Base-by-base conservation (phyloP, 2,329 filamentous ascomycete genomes). In the Fusarium redolens region DNA sequence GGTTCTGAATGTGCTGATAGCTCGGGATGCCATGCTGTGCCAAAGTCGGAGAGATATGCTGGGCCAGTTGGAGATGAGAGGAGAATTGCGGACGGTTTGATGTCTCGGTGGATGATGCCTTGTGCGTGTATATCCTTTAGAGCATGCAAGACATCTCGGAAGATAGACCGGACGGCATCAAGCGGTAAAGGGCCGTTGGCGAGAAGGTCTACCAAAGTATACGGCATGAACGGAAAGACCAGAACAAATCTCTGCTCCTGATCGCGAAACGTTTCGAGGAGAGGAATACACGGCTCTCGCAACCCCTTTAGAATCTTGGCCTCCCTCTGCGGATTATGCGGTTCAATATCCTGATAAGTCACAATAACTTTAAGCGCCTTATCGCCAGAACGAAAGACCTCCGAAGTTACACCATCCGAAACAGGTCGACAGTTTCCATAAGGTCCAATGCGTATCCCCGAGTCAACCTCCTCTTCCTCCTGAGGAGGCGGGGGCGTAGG, bases 41-140 rank as follows among this genome's bases (percentile, higher is more conserved):
- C 96, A 83, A 99, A 98, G 81, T 99, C 96, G 40, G 94, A 91
- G 5, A 99, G 86, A 75, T 91, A 93, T 7, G 93, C 93, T 8
- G 94, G 92, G 0, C 93, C 93, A 10, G 87, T 84, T 1, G 88
- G 84, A 0, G 91, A 90, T 45, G 87, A 84, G 50, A 97, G 87
- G 13, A 98, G 85, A 40, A 99, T 88, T 59, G 97, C 97, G 0
- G 94, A 95, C 1, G 96, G 96, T 79, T 99, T 99, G 79, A 99
- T 85, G 79, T 99, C 96, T 63, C 96, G 91, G 80, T 99, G 96
- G 61, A 99, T 92, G 65, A 99, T 95, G 12, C 90, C 92, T 30
- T 90, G 83, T 12, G 81, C 75, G 79, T 99, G 96, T 4, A 98
- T 85, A 75, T 93, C 87, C 4, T 83, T 83, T 4, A 99, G 87